These are phyloP conservation scores for Globisporangium emineosum DNA, from an alignment of 352 stramenopile genomes.

Conservation along the genomic window DNA sequence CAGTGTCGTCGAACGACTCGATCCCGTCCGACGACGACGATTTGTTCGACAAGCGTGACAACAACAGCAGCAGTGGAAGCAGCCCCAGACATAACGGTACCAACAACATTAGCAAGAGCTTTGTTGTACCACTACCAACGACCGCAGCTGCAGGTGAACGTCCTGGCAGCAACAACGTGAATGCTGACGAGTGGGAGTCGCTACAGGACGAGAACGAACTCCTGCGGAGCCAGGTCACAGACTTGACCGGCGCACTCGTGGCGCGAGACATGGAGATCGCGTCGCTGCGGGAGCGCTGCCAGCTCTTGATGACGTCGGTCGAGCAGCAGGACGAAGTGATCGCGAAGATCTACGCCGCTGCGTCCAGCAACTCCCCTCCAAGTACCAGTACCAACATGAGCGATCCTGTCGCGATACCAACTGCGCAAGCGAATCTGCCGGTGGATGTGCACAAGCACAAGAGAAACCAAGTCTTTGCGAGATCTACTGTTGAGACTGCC, in stretches of 20 bases:
- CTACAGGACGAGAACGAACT: conserved; percentile 44
- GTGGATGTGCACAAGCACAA: conserved; percentile 11
- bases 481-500: neutral
- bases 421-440: neutral
- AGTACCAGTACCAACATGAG: neutral
- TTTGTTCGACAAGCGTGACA: conserved; percentile 7
- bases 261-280: conserved; percentile 74
- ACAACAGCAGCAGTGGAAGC: neutral
- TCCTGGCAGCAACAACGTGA: conserved; percentile 4
- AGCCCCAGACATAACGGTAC: no score
- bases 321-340: conserved; percentile 79
- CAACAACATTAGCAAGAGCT: conserved; percentile 5
- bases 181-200: conserved; percentile 22
- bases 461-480: neutral
- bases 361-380: conserved; percentile 11
- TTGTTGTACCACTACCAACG: neutral
- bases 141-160: neutral
- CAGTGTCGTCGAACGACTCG: conserved; percentile 23
- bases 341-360: conserved; percentile 68
- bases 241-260: conserved; percentile 67
- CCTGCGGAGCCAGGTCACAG: conserved; percentile 48
- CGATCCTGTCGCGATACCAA: neutral
- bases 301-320: conserved; percentile 52
- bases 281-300: conserved; percentile 58
- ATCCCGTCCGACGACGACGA: conserved; percentile 9